Base-by-base conservation (phyloP, 306 rosid species). In the Lathyrus sativus region DNA sequence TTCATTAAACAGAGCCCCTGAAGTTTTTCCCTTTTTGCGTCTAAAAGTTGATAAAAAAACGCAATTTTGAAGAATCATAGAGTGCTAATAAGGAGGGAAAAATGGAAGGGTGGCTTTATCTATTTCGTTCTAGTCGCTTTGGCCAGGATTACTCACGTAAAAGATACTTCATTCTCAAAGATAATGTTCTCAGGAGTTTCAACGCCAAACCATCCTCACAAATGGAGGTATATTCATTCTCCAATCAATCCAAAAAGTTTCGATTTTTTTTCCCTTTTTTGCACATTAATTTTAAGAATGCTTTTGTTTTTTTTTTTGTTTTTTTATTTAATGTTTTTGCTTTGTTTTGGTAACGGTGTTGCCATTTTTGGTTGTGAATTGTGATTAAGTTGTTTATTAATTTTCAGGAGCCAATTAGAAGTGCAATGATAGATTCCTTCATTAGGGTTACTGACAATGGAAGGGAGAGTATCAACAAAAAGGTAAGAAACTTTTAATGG, bases 91-190 rank as follows among this genome's bases (percentile, higher is more conserved):
- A 28, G 41, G 86, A 84, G 58, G 83, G 74, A 4, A 65, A 65
- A 72, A 89, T 89, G 98, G 98, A 92, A 61, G 98, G 98, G 11
- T 89, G 96, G 96, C 88, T 92, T 44, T 86, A 82, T 77, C 85
- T 85, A 50, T 48, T 92, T 44, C 85, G 90, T 22, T 64, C 81
- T 56, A 87, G 72, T 43, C 85, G 95, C 9, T 76, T 87, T 69
- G 90, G 92, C 19, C 74, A 87, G 75, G 85, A 79, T 44, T 81
- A 66, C 74, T 78, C 86, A 4, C 86, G 91, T 58, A 85, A 84
- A 69, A 81, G 91, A 57, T 92, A 73, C 82, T 87, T 89, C 64
- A 68, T 84, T 75, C 90, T 89, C 50, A 76, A 84, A 61, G 90
- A 74, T 3, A 78, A 87, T 78, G 74, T 78, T 54, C 96, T 89